phyloP scores from a whole-genome alignment of 768 basidiomycete species.

The Pleurotus eryngii region DNA sequence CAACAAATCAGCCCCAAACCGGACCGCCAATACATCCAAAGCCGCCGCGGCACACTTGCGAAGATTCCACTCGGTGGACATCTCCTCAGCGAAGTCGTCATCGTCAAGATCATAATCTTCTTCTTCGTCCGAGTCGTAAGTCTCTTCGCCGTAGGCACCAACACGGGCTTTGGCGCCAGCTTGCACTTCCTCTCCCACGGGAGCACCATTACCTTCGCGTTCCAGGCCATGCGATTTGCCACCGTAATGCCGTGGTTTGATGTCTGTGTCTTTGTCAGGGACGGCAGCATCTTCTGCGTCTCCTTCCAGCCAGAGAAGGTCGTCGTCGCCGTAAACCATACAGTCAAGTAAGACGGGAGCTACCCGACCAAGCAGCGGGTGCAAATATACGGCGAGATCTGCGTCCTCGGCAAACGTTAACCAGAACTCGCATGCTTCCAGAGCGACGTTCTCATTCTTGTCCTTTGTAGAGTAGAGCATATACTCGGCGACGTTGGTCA shows the following conservation, averaged over 20 bases:
- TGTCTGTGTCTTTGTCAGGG: slow-evolving; percentile 92
- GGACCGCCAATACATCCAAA: slow-evolving; percentile 92
- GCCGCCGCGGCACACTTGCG: slow-evolving; percentile 98
- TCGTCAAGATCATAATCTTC: slow-evolving; percentile 86
- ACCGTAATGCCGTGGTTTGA: slow-evolving; percentile 93
- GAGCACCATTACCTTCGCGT: slow-evolving; percentile 51
- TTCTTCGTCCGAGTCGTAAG: slow-evolving; percentile 80
- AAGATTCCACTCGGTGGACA: slow-evolving; percentile 97
- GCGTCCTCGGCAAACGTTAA: slow-evolving; percentile 96
- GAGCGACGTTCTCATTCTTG: slow-evolving; percentile 92
- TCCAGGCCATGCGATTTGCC: slow-evolving; percentile 83
- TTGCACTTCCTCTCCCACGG: slow-evolving; percentile 19
- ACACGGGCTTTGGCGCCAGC: slow-evolving; percentile 38
- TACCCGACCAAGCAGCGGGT: slow-evolving; percentile 85
- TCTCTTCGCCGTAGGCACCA: slow-evolving; percentile 79
- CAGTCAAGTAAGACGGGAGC: slow-evolving; percentile 94
- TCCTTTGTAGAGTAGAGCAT: slow-evolving; percentile 99
- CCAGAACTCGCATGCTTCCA: slow-evolving; percentile 99
- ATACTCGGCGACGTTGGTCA: slow-evolving; percentile 93
- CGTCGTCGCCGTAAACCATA: slow-evolving; percentile 96
- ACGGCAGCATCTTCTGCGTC: slow-evolving; percentile 87
- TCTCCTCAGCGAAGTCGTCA: slow-evolving; percentile 93
- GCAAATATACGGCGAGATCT: slow-evolving; percentile 78
- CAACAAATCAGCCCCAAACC: slow-evolving; percentile 86
- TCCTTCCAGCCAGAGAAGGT: slow-evolving; percentile 90